Base-by-base conservation (phyloP, 2,329 filamentous ascomycete genomes). In the Nakataea oryzae region DNA sequence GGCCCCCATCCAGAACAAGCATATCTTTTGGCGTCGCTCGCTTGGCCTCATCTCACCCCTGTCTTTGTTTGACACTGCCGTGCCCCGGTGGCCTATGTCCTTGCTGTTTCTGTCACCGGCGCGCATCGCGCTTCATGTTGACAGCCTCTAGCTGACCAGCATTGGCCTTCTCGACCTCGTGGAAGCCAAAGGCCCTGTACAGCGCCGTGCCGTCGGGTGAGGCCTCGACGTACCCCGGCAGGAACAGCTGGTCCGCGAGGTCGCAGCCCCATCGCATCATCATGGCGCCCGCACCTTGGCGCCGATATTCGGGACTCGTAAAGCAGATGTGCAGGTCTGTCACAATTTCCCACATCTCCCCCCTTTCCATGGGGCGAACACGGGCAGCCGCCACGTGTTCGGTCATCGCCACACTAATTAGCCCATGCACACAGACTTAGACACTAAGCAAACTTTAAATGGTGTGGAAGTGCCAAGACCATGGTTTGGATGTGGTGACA, bases 191-290 rank as follows among this genome's bases (percentile, higher is more conserved):
- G 65, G 70, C 73, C 62, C 70, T 68, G 61, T 77, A 77, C 26
- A 77, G 64, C 1, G 62, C 61, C 8, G 66, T 69, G 0, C 73
- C 75, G 7, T 71, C 66, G 0, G 64, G 61, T 0, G 74, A 73
- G 0, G 75, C 70, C 65, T 78, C 75, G 21, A 77, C 68, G 59
- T 73, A 76, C 0, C 67, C 67, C 3, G 72, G 69, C n/a, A 77
- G 62, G 6, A 72, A 70, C 2, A 75, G 69, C 12, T 69, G 63
- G 58, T 75, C 73, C 21, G 75, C 73, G 64, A 76, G 70, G 11
- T 69, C 68, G n/a, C 70, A 67, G 3, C 71, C 71, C 70, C 71
- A 74, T 32, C 69, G 63, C 57, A 78, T 61, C 63, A 76, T 65
- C 66, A 75, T 64, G 26, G 67, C 66, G 2, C 68, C 74, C 14